These are phyloP conservation scores for Aegilops tauschii DNA, from an alignment of 176 grass and related monocot species.

Conservation along the genomic window DNA sequence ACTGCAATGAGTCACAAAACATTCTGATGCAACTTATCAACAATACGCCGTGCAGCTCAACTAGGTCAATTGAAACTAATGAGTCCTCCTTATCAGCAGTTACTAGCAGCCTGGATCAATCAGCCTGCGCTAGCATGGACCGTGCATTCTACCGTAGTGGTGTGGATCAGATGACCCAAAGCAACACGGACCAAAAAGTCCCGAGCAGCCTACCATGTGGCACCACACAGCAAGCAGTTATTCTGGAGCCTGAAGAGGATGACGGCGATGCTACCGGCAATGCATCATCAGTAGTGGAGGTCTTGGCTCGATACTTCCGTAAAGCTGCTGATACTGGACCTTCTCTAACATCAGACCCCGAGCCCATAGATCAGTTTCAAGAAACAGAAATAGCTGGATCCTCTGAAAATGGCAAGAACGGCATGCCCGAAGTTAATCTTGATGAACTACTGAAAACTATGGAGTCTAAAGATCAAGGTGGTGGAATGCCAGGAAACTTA, in stretches of 20 bases:
- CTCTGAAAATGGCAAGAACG: constrained; percentile 30
- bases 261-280: constrained; percentile 6
- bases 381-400: constrained; percentile 23
- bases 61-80: constrained; percentile 36
- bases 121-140: constrained; percentile 31
- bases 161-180: constrained; percentile 24
- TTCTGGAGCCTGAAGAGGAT: constrained; percentile 50
- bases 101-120: constrained; percentile 23
- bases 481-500: constrained; percentile 67
- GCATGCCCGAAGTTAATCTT: constrained; percentile 36
- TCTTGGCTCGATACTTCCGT: constrained; percentile 52
- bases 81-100: constrained; percentile 25
- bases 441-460: constrained; percentile 76
- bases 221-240: constrained; percentile 38
- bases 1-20: constrained; percentile 19
- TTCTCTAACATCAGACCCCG: constrained; percentile 16
- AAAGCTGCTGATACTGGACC: constrained; percentile 21
- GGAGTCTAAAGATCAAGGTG: constrained; percentile 64
- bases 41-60: constrained; percentile 38
- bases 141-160: background rate
- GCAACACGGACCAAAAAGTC: background rate
- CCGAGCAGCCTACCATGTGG: constrained; percentile 18
- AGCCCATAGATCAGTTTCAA: constrained; percentile 1
- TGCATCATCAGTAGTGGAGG: constrained; percentile 42
- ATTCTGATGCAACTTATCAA: constrained; percentile 16